Evolutionary conservation across 306 rosid species (phyloP), one percentile per base, ranked within the genome.

Genomic region (Prunus dulcis): DNA sequence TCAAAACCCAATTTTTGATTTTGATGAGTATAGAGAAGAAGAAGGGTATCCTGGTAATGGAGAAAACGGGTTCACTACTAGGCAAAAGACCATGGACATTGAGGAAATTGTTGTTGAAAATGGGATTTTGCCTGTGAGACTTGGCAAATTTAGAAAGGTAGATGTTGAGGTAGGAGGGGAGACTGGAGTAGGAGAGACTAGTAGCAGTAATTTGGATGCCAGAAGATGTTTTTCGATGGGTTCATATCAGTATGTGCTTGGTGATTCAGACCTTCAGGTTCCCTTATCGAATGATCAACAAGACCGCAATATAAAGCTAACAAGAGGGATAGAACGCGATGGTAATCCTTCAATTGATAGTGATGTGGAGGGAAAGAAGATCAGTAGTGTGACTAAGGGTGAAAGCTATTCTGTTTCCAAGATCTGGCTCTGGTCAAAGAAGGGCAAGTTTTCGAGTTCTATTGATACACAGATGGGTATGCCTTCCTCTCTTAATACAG

Each of bases 201-300:
- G 97, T 77, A 92, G 98, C 73, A 92, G 97, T 81, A 95, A 80
- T 61, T 82, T 95, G 89, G 97, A 95, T 90, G 97, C 97, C 6
- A 92, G 99, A 73, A 92, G 99, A 80, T 95, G 99, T 73, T 94
- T 27, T 70, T 94, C 98, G 46, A 90, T 94, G 98, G 98, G 98
- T 19, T 92, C 97, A 34, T 95, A 95, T 73, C 96, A 95, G 81
- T 95, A 95, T 47, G 99, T 92, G 73, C 89, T 92, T 73, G 93
- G 78, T 0, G 83, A 87, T 61, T 90, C 92, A 13, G 91, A 89
- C 4, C 97, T 95, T 58, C 77, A 89, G 76, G 87, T 95, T 55
- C 64, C 99, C 56, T 82, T 94, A 71, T 80, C 79, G 61, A 74
- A 73, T 58, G 93, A 87, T 63, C 79, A 28, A 57, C 83, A 49